Evolutionary conservation across 202 grass and related monocot genomes (phyloP), one percentile per base, ranked within the genome.

Genomic region (Zizania palustris): DNA sequence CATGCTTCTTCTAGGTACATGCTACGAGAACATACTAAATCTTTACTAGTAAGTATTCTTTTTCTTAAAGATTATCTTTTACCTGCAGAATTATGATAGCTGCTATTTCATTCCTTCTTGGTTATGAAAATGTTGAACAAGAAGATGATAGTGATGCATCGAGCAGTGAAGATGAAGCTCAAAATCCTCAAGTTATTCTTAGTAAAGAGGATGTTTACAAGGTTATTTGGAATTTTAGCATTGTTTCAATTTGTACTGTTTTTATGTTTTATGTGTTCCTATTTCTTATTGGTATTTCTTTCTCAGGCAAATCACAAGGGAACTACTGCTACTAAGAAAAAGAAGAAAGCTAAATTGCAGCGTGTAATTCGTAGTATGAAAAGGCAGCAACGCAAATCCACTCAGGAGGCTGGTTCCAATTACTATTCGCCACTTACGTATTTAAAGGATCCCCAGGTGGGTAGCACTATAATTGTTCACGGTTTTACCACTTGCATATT

Each of bases 301-400:
- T 75, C 4, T 20, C 55, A 98, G 95, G 89, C 95, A 86, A 87
- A 90, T 70, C 77, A 94, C 71, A 94, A 94, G 55, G 95, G 95
- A 21, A 94, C 95, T 35, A 28, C 41, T 80, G 85, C 95, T 45
- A 98, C 91, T 82, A 98, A 94, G 87, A 98, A 98, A 90, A 98
- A 94, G 81, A 98, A 98, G 91, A 90, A 95, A 68, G 91, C 95
- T 69, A 98, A 98, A 86, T 81, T 98, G 58, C 83, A 98, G 71
- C 87, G 91, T 38, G 89, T 87, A 14, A 56, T 98, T 48, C 91
- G 95, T 69, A 98, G 89, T 79, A 90, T 98, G 87, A 98, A 98
- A 90, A 98, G 80, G 67, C 95, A 92, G 51, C 91, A 94, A 65
- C 71, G 83, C 13, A 88, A 94, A 84, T 80, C 94, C 77, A 75